Base-by-base conservation (phyloP, 2,329 filamentous ascomycete species). In the Diaporthe sp. region DNA sequence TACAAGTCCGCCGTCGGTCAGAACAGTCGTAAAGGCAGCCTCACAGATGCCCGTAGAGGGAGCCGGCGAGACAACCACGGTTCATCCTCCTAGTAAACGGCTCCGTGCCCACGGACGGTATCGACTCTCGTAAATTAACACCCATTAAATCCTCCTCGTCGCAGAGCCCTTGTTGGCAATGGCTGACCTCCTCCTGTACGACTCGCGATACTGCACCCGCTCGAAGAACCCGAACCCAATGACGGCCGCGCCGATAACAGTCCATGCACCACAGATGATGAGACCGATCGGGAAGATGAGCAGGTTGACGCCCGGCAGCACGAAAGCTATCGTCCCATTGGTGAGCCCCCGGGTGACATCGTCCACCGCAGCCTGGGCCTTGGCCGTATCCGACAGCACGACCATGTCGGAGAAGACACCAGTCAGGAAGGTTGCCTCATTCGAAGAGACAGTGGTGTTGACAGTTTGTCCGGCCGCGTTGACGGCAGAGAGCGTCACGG, bases 251-350 rank as follows among this genome's bases (percentile, higher is more conserved):
- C 92, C 90, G 28, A 93, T 76, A 0, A 88, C 77, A 2, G 91
- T 83, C 92, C 94, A 95, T 17, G 89, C 80, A 53, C 88, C 85
- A 3, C 90, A 93, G 79, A 95, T 88, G 78, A 94, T 85, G n/a
- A 93, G 85, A 25, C 94, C 94, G 42, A 93, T 85, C 10, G 94
- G 93, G 83, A 94, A 92, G 76, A 95, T 90, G 79, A 94, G 87
- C 72, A 95, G 87, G 76, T 90, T 88, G 53, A 91, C 88, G 60
- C 94, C 94, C 0, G 94, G 94, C 1, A 95, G 85, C 19, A 94
- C 87, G 78, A 95, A 95, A 1, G 92, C 90, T 15, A 89, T 86
- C 19, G 87, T 89, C 77, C 88, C 87, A 79, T 90, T 89, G 68
- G 80, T 80, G 34, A 92, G 83, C 5, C 82, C 84, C 0, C 81